Conservation (phyloP, 2,329 filamentous ascomycete species). For the Ramichloridium luteum region DNA sequence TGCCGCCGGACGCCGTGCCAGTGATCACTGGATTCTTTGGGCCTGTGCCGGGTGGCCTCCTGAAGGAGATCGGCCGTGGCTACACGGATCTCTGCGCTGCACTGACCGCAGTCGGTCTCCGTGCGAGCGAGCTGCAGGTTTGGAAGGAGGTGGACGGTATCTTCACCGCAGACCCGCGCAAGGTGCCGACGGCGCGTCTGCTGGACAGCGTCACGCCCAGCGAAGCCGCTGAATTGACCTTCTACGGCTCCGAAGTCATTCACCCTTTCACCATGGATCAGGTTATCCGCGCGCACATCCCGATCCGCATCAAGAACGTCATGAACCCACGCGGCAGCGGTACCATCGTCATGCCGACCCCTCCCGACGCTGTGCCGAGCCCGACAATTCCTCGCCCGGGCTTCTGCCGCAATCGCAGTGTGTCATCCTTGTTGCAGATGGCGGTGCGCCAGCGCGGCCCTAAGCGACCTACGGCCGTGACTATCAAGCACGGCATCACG, state of each 20-base stretch:
- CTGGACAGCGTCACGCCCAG: slow-evolving; percentile 79
- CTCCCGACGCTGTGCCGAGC: slow-evolving; percentile 38
- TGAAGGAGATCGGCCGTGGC: slow-evolving; percentile 84
- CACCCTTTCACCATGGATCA: slow-evolving; percentile 99
- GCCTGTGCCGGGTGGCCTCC: slow-evolving; percentile 75
- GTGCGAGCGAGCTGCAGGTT: slow-evolving; percentile 80
- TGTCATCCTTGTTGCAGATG: slow-evolving; percentile 30
- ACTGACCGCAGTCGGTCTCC: slow-evolving; percentile 76
- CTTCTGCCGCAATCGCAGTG: slow-evolving; percentile 36
- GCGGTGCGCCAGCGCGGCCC: slow-evolving; percentile 30
- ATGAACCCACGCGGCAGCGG: slow-evolving; percentile 71
- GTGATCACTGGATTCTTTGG: slow-evolving; percentile 83
- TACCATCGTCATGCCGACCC: slow-evolving; percentile 73
- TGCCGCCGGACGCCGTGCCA: slow-evolving; percentile 34
- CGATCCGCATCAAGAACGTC: slow-evolving; percentile 83
- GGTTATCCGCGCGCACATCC: slow-evolving; percentile 62
- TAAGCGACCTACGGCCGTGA: slow-evolving; percentile 55
- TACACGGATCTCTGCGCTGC: slow-evolving; percentile 96
- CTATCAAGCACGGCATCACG: slow-evolving; percentile 92
- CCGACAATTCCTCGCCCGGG: slow-evolving; percentile 36
- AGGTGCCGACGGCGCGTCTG: slow-evolving; percentile 86
- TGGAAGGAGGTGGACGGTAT: slow-evolving; percentile 99
- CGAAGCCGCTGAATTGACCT: slow-evolving; percentile 87
- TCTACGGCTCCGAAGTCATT: slow-evolving; percentile 71
- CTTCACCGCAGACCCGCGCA: slow-evolving; percentile 73